Conservation (phyloP, 1,284 basidiomycete genomes). For the Mixia osmundae region DNA sequence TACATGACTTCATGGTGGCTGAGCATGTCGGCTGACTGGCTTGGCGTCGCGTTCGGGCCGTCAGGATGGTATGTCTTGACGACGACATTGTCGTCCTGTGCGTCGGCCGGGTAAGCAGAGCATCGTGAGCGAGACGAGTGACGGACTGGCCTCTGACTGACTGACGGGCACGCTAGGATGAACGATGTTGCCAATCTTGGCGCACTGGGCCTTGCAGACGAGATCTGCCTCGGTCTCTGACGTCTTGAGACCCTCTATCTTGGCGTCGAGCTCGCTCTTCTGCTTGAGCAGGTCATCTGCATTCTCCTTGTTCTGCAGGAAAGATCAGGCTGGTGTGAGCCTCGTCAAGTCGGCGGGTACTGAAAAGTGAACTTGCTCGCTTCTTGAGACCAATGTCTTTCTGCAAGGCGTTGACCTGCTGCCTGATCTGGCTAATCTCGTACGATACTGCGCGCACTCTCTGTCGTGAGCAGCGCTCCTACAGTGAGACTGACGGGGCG, state of each 20-base stretch:
- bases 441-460: conserved; percentile 41
- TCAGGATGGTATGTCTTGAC: conserved; percentile 68
- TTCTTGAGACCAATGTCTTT: conserved; percentile 86
- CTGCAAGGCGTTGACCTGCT: conserved; percentile 69
- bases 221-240: conserved; percentile 51
- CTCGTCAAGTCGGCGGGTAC: background rate
- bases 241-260: conserved; percentile 51
- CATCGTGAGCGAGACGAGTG: conserved; percentile 14
- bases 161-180: conserved; percentile 67
- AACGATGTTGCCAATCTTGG: conserved; percentile 76
- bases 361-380: conserved; percentile 34
- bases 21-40: conserved; percentile 43
- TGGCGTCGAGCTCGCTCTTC: conserved; percentile 55
- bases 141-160: conserved; percentile 77
- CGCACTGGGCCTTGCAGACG: conserved; percentile 54
- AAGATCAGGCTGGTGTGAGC: background rate
- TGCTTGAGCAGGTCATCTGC: conserved; percentile 61
- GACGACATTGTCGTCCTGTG: conserved; percentile 61
- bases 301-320: conserved; percentile 56
- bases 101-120: background rate
- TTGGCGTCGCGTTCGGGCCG: conserved; percentile 34
- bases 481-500: background rate
- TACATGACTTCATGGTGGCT: conserved; percentile 92
- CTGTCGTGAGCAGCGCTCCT: background rate
- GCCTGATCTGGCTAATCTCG: conserved; percentile 49